Evolutionary conservation across 1,284 basidiomycete genomes (phyloP).

Genomic region (Leccinum glutinopallens): DNA sequence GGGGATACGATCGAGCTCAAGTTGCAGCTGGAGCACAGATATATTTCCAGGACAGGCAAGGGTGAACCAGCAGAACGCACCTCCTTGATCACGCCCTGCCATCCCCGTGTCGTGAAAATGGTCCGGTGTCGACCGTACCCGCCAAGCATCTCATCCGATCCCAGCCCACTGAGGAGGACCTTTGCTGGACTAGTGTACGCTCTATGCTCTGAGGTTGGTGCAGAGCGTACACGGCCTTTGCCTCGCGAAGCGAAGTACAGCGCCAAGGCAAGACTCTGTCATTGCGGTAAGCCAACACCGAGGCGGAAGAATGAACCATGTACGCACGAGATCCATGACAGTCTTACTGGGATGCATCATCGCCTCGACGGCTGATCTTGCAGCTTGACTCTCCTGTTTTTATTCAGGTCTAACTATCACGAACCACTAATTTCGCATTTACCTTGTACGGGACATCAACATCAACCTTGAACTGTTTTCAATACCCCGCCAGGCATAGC

Average conservation of each 20-base stretch:
- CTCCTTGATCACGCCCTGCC: slow-evolving; percentile 80
- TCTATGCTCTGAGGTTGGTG: slow-evolving; percentile 32
- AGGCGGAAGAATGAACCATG: background rate
- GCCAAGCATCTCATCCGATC: slow-evolving; percentile 93
- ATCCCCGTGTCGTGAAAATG: slow-evolving; percentile 68
- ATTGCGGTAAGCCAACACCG: slow-evolving; percentile 11
- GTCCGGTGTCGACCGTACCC: slow-evolving; percentile 92
- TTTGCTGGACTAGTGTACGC: slow-evolving; percentile 76
- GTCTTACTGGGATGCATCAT: slow-evolving; percentile 83
- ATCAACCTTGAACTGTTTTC: slow-evolving; percentile 57
- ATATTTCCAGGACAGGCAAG: background rate
- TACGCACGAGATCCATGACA: slow-evolving; percentile 88
- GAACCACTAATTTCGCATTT: slow-evolving; percentile 27
- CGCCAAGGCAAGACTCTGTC: slow-evolving; percentile 86
- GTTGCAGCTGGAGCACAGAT: slow-evolving; percentile 65
- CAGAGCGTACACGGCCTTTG: slow-evolving; percentile 54
- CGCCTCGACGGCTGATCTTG: slow-evolving; percentile 61
- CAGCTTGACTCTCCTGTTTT: slow-evolving; percentile 63
- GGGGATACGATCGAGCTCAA: slow-evolving; percentile 91
- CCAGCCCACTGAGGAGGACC: slow-evolving; percentile 89
- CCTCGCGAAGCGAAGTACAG: slow-evolving; percentile 93
- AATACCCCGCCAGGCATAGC: slow-evolving; percentile 5
- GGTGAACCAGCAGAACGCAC: slow-evolving; percentile 40
- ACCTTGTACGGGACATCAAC: slow-evolving; percentile 85
- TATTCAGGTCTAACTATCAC: background rate